phyloP scores from a whole-genome alignment of 225 moss, liverwort and hornwort species.

The Pseudoscleropodium purum region DNA sequence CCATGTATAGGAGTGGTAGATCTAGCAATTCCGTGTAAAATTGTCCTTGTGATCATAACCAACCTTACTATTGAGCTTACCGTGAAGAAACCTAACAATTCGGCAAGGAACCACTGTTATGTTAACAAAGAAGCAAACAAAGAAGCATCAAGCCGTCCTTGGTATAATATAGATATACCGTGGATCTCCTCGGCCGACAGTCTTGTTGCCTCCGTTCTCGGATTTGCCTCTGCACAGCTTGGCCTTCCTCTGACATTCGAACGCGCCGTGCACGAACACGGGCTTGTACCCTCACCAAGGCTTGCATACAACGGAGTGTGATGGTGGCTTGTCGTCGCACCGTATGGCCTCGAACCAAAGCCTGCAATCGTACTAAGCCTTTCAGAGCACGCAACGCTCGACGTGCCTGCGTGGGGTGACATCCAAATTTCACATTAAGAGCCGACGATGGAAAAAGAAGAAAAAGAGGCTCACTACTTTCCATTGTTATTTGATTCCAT shows the following conservation, averaged over 20 bases:
- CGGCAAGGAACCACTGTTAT: not conserved
- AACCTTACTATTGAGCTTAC: not conserved
- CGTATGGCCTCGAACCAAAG: conserved; percentile 53
- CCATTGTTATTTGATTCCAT: not conserved
- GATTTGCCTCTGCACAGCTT: conserved; percentile 52
- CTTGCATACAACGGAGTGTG: conserved; percentile 67
- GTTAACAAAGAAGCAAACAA: not conserved
- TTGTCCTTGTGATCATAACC: not conserved
- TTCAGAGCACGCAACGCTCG: conserved; percentile 52
- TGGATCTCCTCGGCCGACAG: conserved; percentile 31
- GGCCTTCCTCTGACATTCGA: conserved; percentile 63
- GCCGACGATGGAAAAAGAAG: not conserved
- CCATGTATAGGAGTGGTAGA: not conserved
- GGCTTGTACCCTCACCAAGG: conserved; percentile 54
- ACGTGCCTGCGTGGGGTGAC: conserved; percentile 28
- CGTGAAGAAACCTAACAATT: not conserved
- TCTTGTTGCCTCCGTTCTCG: conserved; percentile 39
- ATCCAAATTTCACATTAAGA: not conserved
- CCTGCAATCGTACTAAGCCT: conserved; percentile 51
- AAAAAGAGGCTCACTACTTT: not conserved
- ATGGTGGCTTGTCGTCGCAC: conserved; percentile 61
- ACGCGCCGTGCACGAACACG: conserved; percentile 61
- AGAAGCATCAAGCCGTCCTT: not conserved
- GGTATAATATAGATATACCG: not conserved
- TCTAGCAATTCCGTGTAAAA: not conserved